These are phyloP conservation scores for Fraxinus velutina DNA, from an alignment of 305 asterid genomes.

Conservation along the genomic window DNA sequence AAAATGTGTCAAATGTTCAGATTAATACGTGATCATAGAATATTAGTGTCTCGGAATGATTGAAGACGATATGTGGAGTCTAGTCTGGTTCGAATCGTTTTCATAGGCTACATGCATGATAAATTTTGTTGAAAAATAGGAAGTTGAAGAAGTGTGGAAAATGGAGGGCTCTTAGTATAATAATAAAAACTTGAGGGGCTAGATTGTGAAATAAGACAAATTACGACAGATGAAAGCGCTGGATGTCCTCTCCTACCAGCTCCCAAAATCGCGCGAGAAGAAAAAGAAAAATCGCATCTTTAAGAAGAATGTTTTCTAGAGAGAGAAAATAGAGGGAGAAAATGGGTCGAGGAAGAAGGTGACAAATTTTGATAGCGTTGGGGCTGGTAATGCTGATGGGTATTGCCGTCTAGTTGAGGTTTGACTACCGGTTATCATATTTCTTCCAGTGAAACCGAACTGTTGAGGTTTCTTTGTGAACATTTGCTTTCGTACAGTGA, in stretches of 20 bases:
- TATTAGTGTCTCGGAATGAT: neutral
- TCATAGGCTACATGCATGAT: neutral
- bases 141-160: neutral
- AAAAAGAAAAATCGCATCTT: neutral
- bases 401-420: constrained; percentile 57
- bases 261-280: neutral
- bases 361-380: constrained; percentile 38
- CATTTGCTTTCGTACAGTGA: neutral
- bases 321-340: constrained; percentile 11
- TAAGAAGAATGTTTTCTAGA: neutral
- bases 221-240: neutral
- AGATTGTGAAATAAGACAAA: neutral
- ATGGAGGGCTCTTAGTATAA: neutral
- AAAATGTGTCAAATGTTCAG: neutral
- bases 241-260: neutral
- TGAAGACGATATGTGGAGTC: neutral
- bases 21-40: neutral
- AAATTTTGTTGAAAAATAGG: neutral
- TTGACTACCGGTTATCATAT: constrained; percentile 59
- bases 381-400: constrained; percentile 61
- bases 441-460: constrained; percentile 51
- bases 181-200: neutral
- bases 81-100: neutral
- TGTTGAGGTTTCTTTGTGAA: constrained; percentile 43
- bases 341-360: constrained; percentile 53